These are phyloP conservation scores for Erythrophleum ivorense DNA, from an alignment of 331 rosid genomes.

Conservation along the genomic window DNA sequence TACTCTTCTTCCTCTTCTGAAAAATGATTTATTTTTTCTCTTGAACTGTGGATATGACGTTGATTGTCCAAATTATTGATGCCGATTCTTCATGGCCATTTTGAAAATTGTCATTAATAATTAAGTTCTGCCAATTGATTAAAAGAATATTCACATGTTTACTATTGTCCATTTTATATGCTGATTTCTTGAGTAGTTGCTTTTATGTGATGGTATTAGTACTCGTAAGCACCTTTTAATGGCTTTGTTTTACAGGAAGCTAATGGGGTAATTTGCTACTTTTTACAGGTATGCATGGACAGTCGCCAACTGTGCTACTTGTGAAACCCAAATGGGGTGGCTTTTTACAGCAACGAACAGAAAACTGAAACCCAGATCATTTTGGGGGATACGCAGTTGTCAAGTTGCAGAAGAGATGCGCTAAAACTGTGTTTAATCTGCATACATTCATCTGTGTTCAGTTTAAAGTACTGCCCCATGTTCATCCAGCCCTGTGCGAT, in stretches of 20 bases:
- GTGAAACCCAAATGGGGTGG: conserved; percentile 91
- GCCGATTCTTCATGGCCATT: background rate
- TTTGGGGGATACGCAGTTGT: conserved; percentile 83
- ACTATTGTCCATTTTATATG: background rate
- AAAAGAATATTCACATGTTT: background rate
- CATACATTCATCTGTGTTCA: conserved; percentile 6
- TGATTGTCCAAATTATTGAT: background rate
- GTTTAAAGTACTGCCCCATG: conserved; percentile 19
- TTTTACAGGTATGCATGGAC: conserved; percentile 83
- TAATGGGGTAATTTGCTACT: conserved; percentile 33
- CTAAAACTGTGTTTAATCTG: conserved; percentile 35
- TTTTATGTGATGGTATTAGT: background rate
- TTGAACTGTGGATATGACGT: background rate
- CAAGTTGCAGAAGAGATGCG: conserved; percentile 69
- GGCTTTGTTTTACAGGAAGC: conserved; percentile 30
- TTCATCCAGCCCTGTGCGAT: background rate
- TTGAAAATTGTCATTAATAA: background rate
- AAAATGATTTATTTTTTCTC: too few relatives aligned
- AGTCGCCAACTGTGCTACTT: conserved; percentile 64
- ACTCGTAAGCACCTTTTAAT: background rate
- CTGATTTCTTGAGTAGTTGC: conserved; percentile 14
- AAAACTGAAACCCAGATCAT: conserved; percentile 72
- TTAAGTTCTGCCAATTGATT: background rate
- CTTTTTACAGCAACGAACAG: conserved; percentile 73
- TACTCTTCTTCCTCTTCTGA: too few relatives aligned